phyloP scores from a whole-genome alignment of 2,329 filamentous ascomycete species.

The Penicillium sp. region DNA sequence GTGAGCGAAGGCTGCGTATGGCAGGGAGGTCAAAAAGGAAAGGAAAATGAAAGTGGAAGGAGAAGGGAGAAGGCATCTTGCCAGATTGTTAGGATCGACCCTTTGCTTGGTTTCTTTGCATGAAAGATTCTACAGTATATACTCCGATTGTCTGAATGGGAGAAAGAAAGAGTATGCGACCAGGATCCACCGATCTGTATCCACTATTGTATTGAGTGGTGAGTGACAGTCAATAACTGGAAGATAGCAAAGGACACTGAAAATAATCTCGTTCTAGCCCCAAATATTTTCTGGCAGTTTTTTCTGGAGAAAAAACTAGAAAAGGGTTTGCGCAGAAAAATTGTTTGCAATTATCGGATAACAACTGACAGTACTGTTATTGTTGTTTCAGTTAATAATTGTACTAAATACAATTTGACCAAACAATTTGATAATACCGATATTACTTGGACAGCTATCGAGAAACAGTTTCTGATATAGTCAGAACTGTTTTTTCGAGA shows the following conservation, averaged over 20 bases:
- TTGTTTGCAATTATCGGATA: conserved; percentile 6
- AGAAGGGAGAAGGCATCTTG: conserved; percentile 1
- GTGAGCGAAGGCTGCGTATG: conserved; percentile 7
- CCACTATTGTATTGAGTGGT: too few species aligned
- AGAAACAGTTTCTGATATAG: conserved; percentile 33
- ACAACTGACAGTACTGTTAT: conserved; percentile 15
- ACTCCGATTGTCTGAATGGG: too few species aligned
- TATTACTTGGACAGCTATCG: conserved; percentile 34
- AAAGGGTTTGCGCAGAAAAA: conserved; percentile 13
- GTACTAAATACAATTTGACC: conserved; percentile 33
- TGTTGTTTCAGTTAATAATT: conserved; percentile 30
- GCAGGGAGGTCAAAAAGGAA: neutral
- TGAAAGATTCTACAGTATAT: conserved; percentile 7
- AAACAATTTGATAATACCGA: conserved; percentile 33
- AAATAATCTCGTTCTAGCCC: too few species aligned
- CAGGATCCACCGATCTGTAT: too few species aligned
- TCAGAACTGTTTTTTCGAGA: conserved; percentile 29
- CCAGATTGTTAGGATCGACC: conserved; percentile 1
- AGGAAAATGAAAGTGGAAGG: neutral
- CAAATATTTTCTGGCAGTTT: conserved; percentile 14
- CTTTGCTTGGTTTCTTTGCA: conserved; percentile 8
- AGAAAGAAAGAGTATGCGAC: too few species aligned
- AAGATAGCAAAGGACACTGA: too few species aligned
- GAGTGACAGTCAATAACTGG: too few species aligned
- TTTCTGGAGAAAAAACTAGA: conserved; percentile 17